Conservation (phyloP, 169 alveolate species). For the Babesia gibsoni region DNA sequence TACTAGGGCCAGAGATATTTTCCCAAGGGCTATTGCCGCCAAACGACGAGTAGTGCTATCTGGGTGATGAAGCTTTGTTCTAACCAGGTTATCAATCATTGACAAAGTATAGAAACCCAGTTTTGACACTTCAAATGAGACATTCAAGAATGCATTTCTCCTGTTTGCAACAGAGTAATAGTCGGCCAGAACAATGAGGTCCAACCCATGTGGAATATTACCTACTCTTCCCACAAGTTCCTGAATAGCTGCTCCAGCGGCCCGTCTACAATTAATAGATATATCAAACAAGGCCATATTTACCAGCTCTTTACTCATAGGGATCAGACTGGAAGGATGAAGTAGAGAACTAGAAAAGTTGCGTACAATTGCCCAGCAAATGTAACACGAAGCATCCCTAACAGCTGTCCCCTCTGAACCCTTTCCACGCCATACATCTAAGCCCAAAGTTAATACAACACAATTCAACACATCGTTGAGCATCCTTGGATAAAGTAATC, state of each 20-base stretch:
- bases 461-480: conserved; percentile 34
- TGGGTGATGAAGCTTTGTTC: conserved; percentile 51
- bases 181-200: conserved; percentile 33
- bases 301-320: conserved; percentile 42
- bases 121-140: conserved; percentile 21
- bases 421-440: conserved; percentile 58
- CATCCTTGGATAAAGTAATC: conserved; percentile 49
- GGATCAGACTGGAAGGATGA: conserved; percentile 14
- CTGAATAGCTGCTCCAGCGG: conserved; percentile 61
- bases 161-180: conserved; percentile 53
- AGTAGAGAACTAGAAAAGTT: conserved; percentile 7
- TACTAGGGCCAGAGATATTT: conserved; percentile 22
- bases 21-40: conserved; percentile 29
- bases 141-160: conserved; percentile 33
- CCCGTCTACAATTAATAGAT: conserved; percentile 49
- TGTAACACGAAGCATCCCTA: conserved; percentile 56
- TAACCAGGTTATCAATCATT: conserved; percentile 39
- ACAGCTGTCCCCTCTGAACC: conserved; percentile 57
- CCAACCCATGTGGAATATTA: conserved; percentile 43
- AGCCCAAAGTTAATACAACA: conserved; percentile 33
- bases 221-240: conserved; percentile 59
- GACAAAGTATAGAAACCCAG: conserved; percentile 47
- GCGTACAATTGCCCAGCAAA: conserved; percentile 59
- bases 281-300: conserved; percentile 56
- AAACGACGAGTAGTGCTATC: conserved; percentile 41